Evolutionary conservation across 306 rosid genomes (phyloP), one percentile per base, ranked within the genome.

Genomic region (Cucurbita ficifolia): DNA sequence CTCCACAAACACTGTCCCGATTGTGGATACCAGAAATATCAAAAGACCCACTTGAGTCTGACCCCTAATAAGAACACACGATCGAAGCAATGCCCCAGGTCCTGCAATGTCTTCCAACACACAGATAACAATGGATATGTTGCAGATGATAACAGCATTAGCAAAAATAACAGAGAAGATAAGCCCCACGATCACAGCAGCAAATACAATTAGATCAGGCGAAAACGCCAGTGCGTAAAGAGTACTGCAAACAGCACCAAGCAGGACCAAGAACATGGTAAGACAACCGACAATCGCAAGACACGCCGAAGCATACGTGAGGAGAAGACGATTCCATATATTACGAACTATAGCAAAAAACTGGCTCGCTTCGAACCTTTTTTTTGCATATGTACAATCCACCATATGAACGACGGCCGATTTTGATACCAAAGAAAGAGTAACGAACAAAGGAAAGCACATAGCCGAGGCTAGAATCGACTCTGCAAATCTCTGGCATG

Each of bases 81-180:
- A 87, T 70, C 86, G 84, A 62, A 95, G 76, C 88, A 95, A 74
- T 19, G 99, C 96, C 86, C 85, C 95, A 1, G 97, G 94, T 4
- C 99, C 99, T 0, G 97, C 88, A 79, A 89, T 88, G 80, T 95
- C 96, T 86, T 95, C 97, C 83, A 91, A 78, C 19, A 89, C 96
- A 56, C 92, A 81, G 74, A 91, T 89, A 69, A 95, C 99, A 80
- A 89, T 73, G 0, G 92, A 91, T 39, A 91, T 84, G 84, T 87
- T 80, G 73, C 97, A 85, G 78, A 91, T 82, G 60, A 95, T 84
- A 19, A 95, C 84, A 33, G 90, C 95, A 68, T 95, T 89, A 62
- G 99, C 99, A 79, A 91, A 95, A 57, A 88, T 48, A 21, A 89
- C 86, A 2, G 94, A 88, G 88, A 91, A 95, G 74, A 82, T 76